phyloP scores from a whole-genome alignment of 306 rosid genomes.

The Sphenostylis stenocarpa region DNA sequence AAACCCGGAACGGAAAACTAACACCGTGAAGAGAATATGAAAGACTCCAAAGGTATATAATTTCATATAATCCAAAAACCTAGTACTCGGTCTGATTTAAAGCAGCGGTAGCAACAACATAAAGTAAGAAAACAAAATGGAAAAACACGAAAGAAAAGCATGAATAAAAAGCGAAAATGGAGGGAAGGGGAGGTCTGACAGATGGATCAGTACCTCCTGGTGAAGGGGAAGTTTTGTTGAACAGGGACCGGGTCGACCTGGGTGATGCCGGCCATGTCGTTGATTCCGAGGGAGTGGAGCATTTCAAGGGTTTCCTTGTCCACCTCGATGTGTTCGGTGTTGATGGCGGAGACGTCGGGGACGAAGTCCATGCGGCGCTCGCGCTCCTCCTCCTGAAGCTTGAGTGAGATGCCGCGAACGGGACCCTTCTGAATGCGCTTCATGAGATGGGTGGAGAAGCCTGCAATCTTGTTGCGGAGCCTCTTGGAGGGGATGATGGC shows the following conservation, averaged over 20 bases:
- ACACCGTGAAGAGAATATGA: background rate
- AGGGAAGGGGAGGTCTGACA: too few relatives aligned
- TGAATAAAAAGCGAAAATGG: background rate
- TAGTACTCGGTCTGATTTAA: background rate
- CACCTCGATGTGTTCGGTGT: constrained; percentile 45
- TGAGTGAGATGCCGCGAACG: constrained; percentile 58
- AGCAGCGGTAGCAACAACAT: background rate
- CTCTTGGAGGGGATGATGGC: constrained; percentile 59
- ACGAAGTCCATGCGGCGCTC: constrained; percentile 72
- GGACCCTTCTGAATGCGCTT: constrained; percentile 67
- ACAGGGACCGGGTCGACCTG: constrained; percentile 42
- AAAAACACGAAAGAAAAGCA: too few relatives aligned
- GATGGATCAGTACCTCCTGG: constrained; percentile 40
- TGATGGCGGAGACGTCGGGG: constrained; percentile 54
- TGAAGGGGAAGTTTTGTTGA: constrained; percentile 28
- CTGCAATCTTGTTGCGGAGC: constrained; percentile 62
- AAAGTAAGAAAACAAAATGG: too few relatives aligned
- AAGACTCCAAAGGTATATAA: background rate
- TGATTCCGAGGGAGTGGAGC: constrained; percentile 51
- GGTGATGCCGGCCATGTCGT: constrained; percentile 40
- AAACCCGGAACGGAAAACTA: background rate
- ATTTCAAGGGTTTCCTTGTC: constrained; percentile 64
- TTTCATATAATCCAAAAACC: background rate
- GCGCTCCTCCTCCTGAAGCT: constrained; percentile 68
- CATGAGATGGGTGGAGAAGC: constrained; percentile 63